Evolutionary conservation across 352 stramenopile species (phyloP).

Genomic region (Phytophthora megakarya): DNA sequence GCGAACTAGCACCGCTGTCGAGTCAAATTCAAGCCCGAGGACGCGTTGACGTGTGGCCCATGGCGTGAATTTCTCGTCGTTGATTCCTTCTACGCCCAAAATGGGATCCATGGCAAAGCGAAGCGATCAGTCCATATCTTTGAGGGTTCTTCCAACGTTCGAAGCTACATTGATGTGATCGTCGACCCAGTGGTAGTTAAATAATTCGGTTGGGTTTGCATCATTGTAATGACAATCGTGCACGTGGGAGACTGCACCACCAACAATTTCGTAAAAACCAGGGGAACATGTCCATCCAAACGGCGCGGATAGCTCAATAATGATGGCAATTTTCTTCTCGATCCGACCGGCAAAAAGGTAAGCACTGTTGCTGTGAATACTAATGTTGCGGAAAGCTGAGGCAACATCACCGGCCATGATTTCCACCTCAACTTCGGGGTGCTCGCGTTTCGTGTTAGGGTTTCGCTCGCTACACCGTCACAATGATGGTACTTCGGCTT

Average conservation of each 20-base stretch:
- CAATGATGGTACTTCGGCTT: conserved; percentile 20
- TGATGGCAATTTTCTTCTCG: conserved; percentile 13
- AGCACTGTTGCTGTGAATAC: conserved; percentile 19
- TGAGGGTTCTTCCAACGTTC: not conserved
- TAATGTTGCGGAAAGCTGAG: conserved; percentile 20
- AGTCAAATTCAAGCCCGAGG: conserved; percentile 16
- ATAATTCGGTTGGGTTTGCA: no score
- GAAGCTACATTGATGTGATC: conserved; percentile 15
- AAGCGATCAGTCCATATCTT: conserved; percentile 5
- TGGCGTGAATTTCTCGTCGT: conserved; percentile 26
- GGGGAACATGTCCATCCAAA: no score
- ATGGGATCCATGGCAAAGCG: conserved; percentile 19
- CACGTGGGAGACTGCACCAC: no score
- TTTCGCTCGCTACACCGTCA: conserved; percentile 8
- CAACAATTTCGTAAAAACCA: no score
- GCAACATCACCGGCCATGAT: conserved; percentile 18
- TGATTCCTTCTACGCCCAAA: conserved; percentile 15
- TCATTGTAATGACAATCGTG: no score
- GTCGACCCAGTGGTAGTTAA: conserved; percentile 8
- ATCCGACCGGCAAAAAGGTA: conserved; percentile 17
- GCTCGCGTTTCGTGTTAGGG: not conserved
- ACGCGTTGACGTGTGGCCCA: no score
- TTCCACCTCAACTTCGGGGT: not conserved
- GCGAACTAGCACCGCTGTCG: not conserved
- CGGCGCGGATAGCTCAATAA: no score